Evolutionary conservation across 1,284 basidiomycete species (phyloP), one percentile per base, ranked within the genome.

Genomic region (Irpex sp.): DNA sequence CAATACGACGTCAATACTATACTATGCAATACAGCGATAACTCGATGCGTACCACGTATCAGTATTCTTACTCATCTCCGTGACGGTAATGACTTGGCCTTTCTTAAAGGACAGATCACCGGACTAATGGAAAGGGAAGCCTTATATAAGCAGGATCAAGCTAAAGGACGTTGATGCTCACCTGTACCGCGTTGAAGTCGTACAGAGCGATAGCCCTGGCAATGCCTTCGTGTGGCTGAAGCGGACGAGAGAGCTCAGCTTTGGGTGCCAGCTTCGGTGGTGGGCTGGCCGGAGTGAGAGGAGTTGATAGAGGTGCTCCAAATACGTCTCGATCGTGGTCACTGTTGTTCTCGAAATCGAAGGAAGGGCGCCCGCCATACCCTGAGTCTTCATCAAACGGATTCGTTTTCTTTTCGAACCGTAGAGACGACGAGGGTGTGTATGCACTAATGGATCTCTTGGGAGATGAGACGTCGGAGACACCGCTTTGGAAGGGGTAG

Each of bases 51-150:
- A 90, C 93, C 93, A 95, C 66, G 94, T 90, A 71, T 94, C 88
- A 17, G 80, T 86, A 50, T 84, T 92, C 47, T 88, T 83, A 64
- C 87, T 94, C 77, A 86, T 91, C 72, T 90, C 82, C 17, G 87
- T 84, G 15, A 97, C 82, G 8, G 78, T 82, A 61, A 97, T 89
- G 15, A 95, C 83, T 66, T 96, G 89, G 0, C 93, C 93, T 73
- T 90, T 93, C n/a, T 78, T 81, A 73, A 97, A 92, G 0, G 90
- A 89, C 50, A 97, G 73, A 75, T 97, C 95, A 1, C 92, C 94
- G 9, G 79, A 68, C 89, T 93, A 65, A n/a, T 63, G 62, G 49
- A 39, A 39, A 33, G 17, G 21, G 57, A 33, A n/a, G 39, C 61
- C 17, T 47, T 59, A 11, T 19, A 61, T 55, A 15, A 56, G 55